phyloP scores from a whole-genome alignment of 805 yeast genomes.

The Groenewaldozyma tartarivorans region DNA sequence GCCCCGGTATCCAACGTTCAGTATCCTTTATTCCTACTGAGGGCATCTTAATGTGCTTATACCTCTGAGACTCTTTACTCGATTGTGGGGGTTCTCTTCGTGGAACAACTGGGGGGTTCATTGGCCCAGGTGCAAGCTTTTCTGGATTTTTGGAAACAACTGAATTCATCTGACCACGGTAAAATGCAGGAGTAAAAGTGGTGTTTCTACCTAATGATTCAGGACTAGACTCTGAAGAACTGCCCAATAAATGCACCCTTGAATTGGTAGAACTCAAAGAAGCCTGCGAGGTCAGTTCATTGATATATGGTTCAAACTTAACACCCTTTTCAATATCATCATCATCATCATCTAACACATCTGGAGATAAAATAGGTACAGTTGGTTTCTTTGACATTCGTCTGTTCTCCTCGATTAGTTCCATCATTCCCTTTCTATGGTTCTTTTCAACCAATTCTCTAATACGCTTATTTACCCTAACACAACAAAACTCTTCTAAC shows the following conservation, averaged over 20 bases:
- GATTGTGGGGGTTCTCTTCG: not conserved
- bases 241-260: not conserved
- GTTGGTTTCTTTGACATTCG: conserved; percentile 2
- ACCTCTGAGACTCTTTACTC: not conserved
- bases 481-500: conserved; percentile 53
- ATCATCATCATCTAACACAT: not conserved
- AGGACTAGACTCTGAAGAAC: not conserved
- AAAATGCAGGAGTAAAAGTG: too few species aligned
- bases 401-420: conserved; percentile 20
- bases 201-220: not conserved
- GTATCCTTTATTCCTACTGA: not conserved
- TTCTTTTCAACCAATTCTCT: conserved; percentile 39
- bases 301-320: too few species aligned
- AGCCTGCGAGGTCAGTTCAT: too few species aligned
- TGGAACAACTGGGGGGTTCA: not conserved
- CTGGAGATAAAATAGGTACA: not conserved
- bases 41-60: not conserved
- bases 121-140: not conserved
- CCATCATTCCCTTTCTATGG: conserved; percentile 25
- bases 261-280: not conserved
- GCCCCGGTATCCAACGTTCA: not conserved
- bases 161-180: not conserved
- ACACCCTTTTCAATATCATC: too few species aligned
- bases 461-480: conserved; percentile 48
- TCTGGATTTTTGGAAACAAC: not conserved